phyloP scores from a whole-genome alignment of 1,139 yeast species.

The Eremothecium sinecaudum region DNA sequence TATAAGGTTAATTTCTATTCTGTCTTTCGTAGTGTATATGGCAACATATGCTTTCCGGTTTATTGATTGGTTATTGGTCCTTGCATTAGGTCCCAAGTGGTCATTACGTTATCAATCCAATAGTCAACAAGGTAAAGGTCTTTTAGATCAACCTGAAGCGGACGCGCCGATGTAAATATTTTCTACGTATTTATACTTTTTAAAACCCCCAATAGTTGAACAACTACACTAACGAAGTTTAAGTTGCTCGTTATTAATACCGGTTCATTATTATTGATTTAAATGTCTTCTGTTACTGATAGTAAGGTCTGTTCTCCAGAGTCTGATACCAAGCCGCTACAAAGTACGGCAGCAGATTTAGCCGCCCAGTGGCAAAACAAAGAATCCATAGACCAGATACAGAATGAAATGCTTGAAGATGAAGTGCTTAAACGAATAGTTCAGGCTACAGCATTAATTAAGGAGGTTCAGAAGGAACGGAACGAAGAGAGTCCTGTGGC shows the following conservation, averaged over 20 bases:
- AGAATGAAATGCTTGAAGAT: constrained; percentile 13
- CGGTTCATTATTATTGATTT: too few species aligned
- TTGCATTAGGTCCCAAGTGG: constrained; percentile 28
- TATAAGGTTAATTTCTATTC: constrained; percentile 65
- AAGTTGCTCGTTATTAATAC: too few species aligned
- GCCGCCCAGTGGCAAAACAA: constrained; percentile 22
- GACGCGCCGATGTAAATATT: too few species aligned
- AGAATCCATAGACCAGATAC: constrained; percentile 10
- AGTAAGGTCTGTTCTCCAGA: too few species aligned
- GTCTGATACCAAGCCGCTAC: too few species aligned
- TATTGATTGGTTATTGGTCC: constrained; percentile 29
- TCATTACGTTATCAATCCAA: constrained; percentile 29
- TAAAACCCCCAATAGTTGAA: too few species aligned
- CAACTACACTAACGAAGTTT: too few species aligned
- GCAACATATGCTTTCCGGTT: constrained; percentile 33
- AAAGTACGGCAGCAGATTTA: constrained; percentile 10
- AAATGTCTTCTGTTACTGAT: too few species aligned
- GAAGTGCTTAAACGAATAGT: constrained; percentile 16
- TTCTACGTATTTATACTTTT: too few species aligned
- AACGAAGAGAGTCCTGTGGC: constrained; percentile 10
- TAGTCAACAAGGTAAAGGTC: too few species aligned
- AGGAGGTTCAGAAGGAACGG: constrained; percentile 4
- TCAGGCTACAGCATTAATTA: constrained; percentile 16
- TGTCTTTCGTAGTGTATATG: constrained; percentile 28
- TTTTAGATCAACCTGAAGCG: too few species aligned